phyloP scores from a whole-genome alignment of 495 filamentous ascomycete species.

The Chlorociboria aeruginascens region DNA sequence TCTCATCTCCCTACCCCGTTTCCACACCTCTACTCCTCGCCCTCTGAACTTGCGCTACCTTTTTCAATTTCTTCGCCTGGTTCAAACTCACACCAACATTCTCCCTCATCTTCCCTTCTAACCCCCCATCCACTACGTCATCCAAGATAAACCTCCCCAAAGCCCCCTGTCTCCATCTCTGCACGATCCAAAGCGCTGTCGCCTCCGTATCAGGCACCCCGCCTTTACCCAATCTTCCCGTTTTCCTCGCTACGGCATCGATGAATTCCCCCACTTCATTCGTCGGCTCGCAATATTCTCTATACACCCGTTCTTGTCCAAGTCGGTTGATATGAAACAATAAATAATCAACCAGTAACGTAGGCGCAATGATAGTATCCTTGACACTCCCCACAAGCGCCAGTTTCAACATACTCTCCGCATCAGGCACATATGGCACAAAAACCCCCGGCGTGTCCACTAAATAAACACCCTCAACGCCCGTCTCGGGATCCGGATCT shows the following conservation, averaged over 20 bases:
- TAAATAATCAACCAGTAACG: slow-evolving; percentile 77
- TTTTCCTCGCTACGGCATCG: slow-evolving; percentile 51
- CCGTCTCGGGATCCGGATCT: slow-evolving; percentile 19
- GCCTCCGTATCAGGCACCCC: slow-evolving; percentile 59
- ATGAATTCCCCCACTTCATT: slow-evolving; percentile 69
- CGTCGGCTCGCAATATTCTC: slow-evolving; percentile 55
- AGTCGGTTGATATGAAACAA: slow-evolving; percentile 67
- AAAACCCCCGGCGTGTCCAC: slow-evolving; percentile 71
- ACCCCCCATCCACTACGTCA: slow-evolving; percentile 49
- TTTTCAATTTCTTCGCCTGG: slow-evolving; percentile 26
- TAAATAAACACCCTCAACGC: slow-evolving; percentile 28
- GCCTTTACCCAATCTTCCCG: slow-evolving; percentile 66
- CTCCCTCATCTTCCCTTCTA: slow-evolving; percentile 30
- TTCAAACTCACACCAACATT: slow-evolving; percentile 21
- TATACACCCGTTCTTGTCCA: slow-evolving; percentile 32
- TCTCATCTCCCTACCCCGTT: not conserved
- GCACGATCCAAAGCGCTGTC: slow-evolving; percentile 72
- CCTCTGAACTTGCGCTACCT: slow-evolving; percentile 21
- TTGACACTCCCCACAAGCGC: slow-evolving; percentile 85
- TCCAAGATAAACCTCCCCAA: slow-evolving; percentile 75
- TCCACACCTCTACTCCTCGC: slow-evolving; percentile 5
- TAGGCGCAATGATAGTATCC: slow-evolving; percentile 64
- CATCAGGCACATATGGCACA: slow-evolving; percentile 74
- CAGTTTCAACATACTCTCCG: slow-evolving; percentile 85
- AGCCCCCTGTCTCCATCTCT: slow-evolving; percentile 68